phyloP scores from a whole-genome alignment of 345 rosid species.

The Citrus australasica region DNA sequence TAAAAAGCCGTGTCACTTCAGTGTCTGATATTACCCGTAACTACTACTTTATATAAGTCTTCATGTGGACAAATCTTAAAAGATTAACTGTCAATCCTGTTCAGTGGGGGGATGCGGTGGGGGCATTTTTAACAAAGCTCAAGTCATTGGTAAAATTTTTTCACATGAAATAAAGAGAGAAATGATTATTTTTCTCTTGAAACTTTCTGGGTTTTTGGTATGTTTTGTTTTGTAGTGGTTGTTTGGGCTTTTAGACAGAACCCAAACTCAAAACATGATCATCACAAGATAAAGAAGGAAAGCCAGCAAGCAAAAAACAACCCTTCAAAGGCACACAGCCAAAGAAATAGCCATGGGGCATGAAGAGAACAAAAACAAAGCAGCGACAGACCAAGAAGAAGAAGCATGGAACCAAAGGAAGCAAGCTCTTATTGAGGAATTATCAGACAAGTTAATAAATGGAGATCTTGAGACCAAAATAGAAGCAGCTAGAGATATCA shows the following conservation, averaged over 20 bases:
- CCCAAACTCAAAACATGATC: background rate
- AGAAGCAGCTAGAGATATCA: slow-evolving; percentile 60
- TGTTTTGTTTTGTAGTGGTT: slow-evolving; percentile 5
- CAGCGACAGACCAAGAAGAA: slow-evolving; percentile 29
- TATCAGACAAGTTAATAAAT: slow-evolving; percentile 44
- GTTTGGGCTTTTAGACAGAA: slow-evolving; percentile 12
- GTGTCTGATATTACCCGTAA: too few species aligned
- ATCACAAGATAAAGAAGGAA: background rate
- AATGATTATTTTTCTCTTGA: background rate
- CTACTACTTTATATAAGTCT: background rate
- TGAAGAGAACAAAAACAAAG: slow-evolving; percentile 23
- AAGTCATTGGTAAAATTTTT: background rate
- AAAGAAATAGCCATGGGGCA: slow-evolving; percentile 17
- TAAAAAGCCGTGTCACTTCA: too few species aligned
- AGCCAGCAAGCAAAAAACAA: background rate
- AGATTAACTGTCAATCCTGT: background rate
- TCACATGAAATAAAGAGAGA: background rate
- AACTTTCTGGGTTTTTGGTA: background rate
- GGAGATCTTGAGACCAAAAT: slow-evolving; percentile 63
- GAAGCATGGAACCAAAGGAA: slow-evolving; percentile 46
- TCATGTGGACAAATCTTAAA: background rate
- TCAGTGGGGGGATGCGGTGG: background rate
- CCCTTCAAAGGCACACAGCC: background rate
- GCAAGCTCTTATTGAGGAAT: slow-evolving; percentile 38
- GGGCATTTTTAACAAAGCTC: background rate